Percentiles rank a stretch among this genome's conserved stretches.
These are phyloP conservation scores for Auricularia sp. DNA, from an alignment of 768 basidiomycete species.

Conservation along the genomic window DNA sequence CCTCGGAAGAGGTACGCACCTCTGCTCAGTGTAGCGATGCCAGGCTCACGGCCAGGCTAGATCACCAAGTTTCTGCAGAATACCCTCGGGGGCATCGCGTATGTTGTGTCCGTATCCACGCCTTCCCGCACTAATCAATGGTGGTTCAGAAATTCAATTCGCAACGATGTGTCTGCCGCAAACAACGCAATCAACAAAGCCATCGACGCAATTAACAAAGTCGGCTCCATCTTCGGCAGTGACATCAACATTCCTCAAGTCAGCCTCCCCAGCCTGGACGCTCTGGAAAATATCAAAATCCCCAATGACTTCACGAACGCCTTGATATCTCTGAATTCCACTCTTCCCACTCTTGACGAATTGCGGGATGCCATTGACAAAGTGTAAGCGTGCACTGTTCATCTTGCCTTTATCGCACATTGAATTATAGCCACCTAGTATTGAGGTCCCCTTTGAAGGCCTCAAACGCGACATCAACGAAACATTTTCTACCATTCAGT, in stretches of 20 bases:
- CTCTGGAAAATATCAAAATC: constrained; percentile 69
- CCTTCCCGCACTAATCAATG: background rate
- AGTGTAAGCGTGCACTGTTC: constrained; percentile 45
- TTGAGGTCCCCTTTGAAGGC: constrained; percentile 80
- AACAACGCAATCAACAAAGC: constrained; percentile 62
- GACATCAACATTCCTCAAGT: constrained; percentile 65
- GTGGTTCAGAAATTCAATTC: constrained; percentile 34
- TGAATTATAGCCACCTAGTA: constrained; percentile 28
- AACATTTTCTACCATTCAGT: constrained; percentile 63
- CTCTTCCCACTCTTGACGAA: constrained; percentile 68
- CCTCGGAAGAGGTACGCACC: constrained; percentile 65
- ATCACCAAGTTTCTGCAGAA: constrained; percentile 58
- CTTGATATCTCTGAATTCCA: constrained; percentile 66
- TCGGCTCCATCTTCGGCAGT: constrained; percentile 52
- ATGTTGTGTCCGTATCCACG: constrained; percentile 20
- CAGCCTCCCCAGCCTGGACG: constrained; percentile 60
- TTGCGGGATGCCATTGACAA: constrained; percentile 58
- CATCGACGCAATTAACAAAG: constrained; percentile 60
- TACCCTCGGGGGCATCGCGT: constrained; percentile 48
- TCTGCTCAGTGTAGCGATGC: too few species aligned
- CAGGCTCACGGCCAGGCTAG: constrained; percentile 26
- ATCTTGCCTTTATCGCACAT: background rate
- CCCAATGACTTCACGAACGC: constrained; percentile 67
- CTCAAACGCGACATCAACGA: constrained; percentile 85
- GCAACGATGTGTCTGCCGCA: constrained; percentile 54